Conservation (phyloP, 345 rosid species). For the Populus nigra region DNA sequence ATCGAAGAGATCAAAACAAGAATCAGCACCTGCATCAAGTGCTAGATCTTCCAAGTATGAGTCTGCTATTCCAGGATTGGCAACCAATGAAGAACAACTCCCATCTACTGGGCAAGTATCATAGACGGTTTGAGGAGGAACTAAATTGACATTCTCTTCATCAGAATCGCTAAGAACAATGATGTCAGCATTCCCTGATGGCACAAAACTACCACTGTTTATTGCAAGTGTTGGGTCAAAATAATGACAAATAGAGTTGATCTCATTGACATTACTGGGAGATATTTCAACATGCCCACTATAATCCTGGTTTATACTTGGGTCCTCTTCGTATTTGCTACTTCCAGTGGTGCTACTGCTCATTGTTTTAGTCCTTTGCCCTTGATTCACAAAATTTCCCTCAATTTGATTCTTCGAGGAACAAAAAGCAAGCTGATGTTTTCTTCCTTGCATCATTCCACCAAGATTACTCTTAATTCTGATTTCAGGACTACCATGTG, state of each 20-base stretch:
- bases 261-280: slow-evolving; percentile 12
- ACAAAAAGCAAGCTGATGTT: slow-evolving; percentile 6
- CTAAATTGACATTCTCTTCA: slow-evolving; percentile 28
- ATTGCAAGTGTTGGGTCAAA: slow-evolving; percentile 6
- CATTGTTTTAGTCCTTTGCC: slow-evolving; percentile 13
- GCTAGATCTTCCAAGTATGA: slow-evolving; percentile 23
- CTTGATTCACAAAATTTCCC: slow-evolving; percentile 2
- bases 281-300: slow-evolving; percentile 8
- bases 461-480: slow-evolving; percentile 17
- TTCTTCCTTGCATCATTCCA: slow-evolving; percentile 17
- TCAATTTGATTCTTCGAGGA: slow-evolving; percentile 11
- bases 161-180: slow-evolving; percentile 43
- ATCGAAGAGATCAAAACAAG: slow-evolving; percentile 24
- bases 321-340: slow-evolving; percentile 25
- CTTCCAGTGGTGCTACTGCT: slow-evolving; percentile 27
- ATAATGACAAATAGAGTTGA: slow-evolving; percentile 10
- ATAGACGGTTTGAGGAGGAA: slow-evolving; percentile 14
- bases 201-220: slow-evolving; percentile 8
- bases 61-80: slow-evolving; percentile 8
- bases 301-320: slow-evolving; percentile 21
- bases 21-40: slow-evolving; percentile 6
- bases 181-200: slow-evolving; percentile 9
- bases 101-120: slow-evolving; percentile 6
- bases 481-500: slow-evolving; percentile 3
- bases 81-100: neutral